phyloP scores from a whole-genome alignment of 371 early-diverging fungal species.

The Mortierella sp. region DNA sequence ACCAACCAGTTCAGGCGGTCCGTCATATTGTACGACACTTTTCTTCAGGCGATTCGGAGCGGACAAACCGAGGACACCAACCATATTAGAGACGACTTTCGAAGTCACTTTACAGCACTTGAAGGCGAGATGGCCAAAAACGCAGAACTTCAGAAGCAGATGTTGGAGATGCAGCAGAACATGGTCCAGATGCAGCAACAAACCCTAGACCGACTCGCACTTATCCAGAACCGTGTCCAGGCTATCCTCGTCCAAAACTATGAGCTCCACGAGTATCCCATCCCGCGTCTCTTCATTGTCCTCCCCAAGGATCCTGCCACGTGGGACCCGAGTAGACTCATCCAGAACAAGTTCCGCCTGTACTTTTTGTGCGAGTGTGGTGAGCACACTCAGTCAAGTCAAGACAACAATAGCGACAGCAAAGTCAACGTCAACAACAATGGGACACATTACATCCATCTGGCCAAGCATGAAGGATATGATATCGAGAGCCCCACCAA shows the following conservation, averaged over 20 bases:
- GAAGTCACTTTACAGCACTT: conserved; percentile 14
- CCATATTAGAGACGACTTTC: conserved; percentile 17
- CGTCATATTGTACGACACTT: conserved; percentile 4
- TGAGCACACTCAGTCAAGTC: conserved; percentile 30
- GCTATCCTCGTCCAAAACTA: conserved; percentile 30
- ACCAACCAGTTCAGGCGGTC: too few species aligned
- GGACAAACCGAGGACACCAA: conserved; percentile 24
- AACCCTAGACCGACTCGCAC: conserved; percentile 15
- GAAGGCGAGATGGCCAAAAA: conserved; percentile 21
- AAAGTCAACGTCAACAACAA: not conserved
- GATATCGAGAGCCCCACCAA: conserved; percentile 19
- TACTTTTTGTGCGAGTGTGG: conserved; percentile 51
- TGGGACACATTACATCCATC: conserved; percentile 38
- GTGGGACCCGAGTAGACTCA: conserved; percentile 13
- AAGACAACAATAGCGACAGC: not conserved
- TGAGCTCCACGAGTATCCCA: conserved; percentile 23
- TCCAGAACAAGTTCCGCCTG: conserved; percentile 23
- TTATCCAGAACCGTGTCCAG: conserved; percentile 20
- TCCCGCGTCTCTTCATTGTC: conserved; percentile 39
- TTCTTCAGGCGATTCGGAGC: conserved; percentile 9
- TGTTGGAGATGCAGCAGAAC: conserved; percentile 30
- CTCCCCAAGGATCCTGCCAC: conserved; percentile 12
- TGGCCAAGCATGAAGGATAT: conserved; percentile 29
- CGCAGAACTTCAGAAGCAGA: conserved; percentile 16
- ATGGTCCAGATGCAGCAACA: conserved; percentile 31